Evolutionary conservation across 2,329 filamentous ascomycete species (phyloP).

Genomic region (Fusarium sp.): DNA sequence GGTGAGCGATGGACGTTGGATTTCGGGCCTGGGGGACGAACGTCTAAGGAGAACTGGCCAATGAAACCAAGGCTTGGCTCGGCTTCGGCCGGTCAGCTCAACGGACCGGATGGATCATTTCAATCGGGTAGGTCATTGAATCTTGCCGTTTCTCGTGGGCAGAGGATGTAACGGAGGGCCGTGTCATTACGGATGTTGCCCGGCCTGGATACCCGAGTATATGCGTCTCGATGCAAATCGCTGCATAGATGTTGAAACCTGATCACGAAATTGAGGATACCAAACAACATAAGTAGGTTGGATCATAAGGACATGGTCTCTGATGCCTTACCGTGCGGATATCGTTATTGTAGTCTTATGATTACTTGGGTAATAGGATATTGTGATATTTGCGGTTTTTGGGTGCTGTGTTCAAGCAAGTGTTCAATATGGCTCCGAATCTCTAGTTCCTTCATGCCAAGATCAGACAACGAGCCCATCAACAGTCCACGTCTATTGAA

Average conservation of each 20-base stretch:
- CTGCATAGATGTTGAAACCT: neutral
- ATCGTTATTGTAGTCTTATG: neutral
- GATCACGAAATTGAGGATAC: neutral
- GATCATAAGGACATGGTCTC: neutral
- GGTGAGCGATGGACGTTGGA: slow-evolving; percentile 13
- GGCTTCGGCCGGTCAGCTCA: slow-evolving; percentile 17
- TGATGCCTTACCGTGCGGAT: neutral
- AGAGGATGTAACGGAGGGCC: slow-evolving; percentile 1
- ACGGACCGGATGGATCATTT: slow-evolving; percentile 13
- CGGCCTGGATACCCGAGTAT: neutral
- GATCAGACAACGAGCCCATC: neutral
- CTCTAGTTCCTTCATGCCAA: neutral
- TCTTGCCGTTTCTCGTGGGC: neutral
- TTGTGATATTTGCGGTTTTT: neutral
- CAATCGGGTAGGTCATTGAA: neutral
- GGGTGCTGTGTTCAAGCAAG: neutral
- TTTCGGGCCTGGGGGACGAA: slow-evolving; percentile 3
- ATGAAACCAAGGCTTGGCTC: slow-evolving; percentile 26
- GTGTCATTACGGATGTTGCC: neutral
- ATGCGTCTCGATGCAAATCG: neutral
- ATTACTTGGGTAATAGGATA: neutral
- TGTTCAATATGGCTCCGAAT: neutral
- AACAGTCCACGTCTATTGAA: neutral
- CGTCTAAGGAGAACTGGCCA: slow-evolving; percentile 21
- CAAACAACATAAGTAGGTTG: neutral